Percentiles rank a stretch among this genome's conserved stretches.
Evolutionary conservation across 306 rosid genomes (phyloP).

Genomic region (Fragaria nilgerrensis): DNA sequence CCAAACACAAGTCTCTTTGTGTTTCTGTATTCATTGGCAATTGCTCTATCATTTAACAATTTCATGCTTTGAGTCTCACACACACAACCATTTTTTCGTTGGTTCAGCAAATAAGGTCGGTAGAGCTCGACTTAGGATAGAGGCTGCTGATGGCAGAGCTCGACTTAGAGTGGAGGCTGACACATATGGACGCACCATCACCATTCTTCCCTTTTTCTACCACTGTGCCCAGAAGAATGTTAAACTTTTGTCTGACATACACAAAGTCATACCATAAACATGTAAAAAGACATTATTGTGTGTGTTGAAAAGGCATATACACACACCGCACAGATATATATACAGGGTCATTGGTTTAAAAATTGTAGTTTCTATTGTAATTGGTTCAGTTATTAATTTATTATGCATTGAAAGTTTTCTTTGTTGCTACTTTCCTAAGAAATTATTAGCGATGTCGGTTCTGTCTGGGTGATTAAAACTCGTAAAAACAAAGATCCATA

Average conservation of each 20-base stretch:
- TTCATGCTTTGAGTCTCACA: neutral
- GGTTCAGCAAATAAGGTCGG: neutral
- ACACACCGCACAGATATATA: neutral
- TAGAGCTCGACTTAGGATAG: slow-evolving; percentile 3
- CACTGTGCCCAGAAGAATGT: neutral
- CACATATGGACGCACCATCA: slow-evolving; percentile 18
- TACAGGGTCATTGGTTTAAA: neutral
- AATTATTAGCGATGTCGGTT: neutral
- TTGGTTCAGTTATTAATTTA: neutral
- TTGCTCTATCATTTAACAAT: neutral
- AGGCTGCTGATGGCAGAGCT: neutral
- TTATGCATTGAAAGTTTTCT: neutral
- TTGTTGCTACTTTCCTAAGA: neutral
- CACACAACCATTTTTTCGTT: neutral
- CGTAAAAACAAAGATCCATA: neutral
- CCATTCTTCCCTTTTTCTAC: slow-evolving; percentile 12
- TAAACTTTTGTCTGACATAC: neutral
- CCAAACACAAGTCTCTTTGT: slow-evolving; percentile 7
- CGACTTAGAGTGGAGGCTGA: slow-evolving; percentile 2
- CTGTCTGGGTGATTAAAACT: neutral
- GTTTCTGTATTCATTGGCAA: neutral
- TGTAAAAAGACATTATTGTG: neutral
- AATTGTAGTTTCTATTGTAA: neutral
- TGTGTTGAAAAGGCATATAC: neutral
- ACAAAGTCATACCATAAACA: neutral